phyloP scores from a whole-genome alignment of 2,329 filamentous ascomycete species.

The Neonectria coccinea region DNA sequence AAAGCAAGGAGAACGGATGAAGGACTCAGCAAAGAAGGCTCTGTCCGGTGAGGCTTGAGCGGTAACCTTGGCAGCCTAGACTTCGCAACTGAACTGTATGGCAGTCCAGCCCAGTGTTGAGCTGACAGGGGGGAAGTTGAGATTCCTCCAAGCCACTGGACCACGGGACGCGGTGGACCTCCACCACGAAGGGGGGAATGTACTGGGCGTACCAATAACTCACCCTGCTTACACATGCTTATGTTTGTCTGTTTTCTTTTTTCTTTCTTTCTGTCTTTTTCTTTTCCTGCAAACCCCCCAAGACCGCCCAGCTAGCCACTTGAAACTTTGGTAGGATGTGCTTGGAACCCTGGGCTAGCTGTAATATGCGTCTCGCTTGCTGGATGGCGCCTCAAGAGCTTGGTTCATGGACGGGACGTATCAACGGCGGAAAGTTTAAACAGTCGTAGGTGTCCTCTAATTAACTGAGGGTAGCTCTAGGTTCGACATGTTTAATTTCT shows the following conservation, averaged over 20 bases:
- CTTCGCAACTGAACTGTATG: background rate
- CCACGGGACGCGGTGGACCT: conserved; percentile 2
- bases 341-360: conserved; percentile 1
- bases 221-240: conserved; percentile 5
- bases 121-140: background rate
- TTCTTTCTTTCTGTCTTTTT: conserved; percentile 21
- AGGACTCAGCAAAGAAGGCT: background rate
- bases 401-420: background rate
- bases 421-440: conserved; percentile 19
- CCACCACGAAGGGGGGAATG: background rate
- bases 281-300: background rate
- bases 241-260: conserved; percentile 10
- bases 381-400: conserved; percentile 11
- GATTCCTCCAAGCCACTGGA: conserved; percentile 2
- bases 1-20: conserved; percentile 7
- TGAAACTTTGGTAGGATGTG: background rate
- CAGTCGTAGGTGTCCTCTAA: background rate
- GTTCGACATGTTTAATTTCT: conserved; percentile 9
- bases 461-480: background rate
- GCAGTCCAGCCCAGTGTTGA: background rate
- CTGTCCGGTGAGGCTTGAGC: background rate
- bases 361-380: background rate
- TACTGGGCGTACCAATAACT: conserved; percentile 4
- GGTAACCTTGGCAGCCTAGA: background rate
- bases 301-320: background rate